phyloP scores from a whole-genome alignment of 768 basidiomycete species.

The Boletus reticuloceps region DNA sequence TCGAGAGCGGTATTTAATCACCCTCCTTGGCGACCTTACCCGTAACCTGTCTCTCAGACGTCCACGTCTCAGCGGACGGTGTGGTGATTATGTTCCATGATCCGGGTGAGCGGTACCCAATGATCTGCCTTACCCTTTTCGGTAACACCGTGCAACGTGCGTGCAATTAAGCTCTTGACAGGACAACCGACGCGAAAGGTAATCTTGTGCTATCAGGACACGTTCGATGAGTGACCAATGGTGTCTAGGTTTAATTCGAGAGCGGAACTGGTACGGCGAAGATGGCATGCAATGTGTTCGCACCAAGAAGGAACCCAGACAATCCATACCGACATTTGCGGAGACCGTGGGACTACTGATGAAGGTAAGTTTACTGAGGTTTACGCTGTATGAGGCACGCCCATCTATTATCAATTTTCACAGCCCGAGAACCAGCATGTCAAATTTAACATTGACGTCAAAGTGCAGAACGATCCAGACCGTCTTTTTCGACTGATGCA shows the following conservation, averaged over 20 bases:
- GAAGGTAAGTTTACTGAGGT: slow-evolving; percentile 44
- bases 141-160: slow-evolving; percentile 25
- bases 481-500: slow-evolving; percentile 83
- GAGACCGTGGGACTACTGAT: slow-evolving; percentile 82
- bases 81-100: slow-evolving; percentile 97
- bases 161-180: slow-evolving; percentile 50
- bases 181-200: slow-evolving; percentile 84
- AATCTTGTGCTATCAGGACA: slow-evolving; percentile 8
- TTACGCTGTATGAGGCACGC: slow-evolving; percentile 7
- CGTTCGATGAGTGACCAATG: slow-evolving; percentile 27
- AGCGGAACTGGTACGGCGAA: slow-evolving; percentile 68
- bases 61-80: slow-evolving; percentile 87
- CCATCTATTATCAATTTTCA: slow-evolving; percentile 1
- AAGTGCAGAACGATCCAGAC: slow-evolving; percentile 87
- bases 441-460: slow-evolving; percentile 89
- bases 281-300: slow-evolving; percentile 75
- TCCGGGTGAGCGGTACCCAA: slow-evolving; percentile 50
- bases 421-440: slow-evolving; percentile 75
- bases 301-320: slow-evolving; percentile 77
- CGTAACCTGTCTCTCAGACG: slow-evolving; percentile 74
- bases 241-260: slow-evolving; percentile 59
- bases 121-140: slow-evolving; percentile 22
- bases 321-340: slow-evolving; percentile 86
- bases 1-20: slow-evolving; percentile 88
- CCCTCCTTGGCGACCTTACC: slow-evolving; percentile 34